Percentiles rank a stretch among this genome's conserved stretches.
These are phyloP conservation scores for Coffea humblotiana DNA, from an alignment of 305 asterid genomes.

Conservation along the genomic window DNA sequence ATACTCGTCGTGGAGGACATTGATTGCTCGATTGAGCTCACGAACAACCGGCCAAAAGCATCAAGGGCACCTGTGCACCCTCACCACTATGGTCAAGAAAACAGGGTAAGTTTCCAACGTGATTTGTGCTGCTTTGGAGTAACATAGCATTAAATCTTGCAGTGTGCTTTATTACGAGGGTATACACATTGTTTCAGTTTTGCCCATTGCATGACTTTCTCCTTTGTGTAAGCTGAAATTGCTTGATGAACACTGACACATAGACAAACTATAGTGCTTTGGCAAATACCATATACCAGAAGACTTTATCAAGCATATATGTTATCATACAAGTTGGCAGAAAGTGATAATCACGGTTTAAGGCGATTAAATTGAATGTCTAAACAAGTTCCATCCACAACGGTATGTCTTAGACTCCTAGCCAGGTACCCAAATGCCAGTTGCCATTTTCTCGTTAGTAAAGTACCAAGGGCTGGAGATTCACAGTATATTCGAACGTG, in stretches of 20 bases:
- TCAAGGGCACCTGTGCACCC: background rate
- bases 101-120: background rate
- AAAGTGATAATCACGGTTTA: too few relatives aligned
- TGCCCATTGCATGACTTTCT: background rate
- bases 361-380: too few relatives aligned
- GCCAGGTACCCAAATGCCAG: too few relatives aligned
- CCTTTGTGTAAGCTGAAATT: background rate
- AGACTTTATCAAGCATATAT: too few relatives aligned
- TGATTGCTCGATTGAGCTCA: slow-evolving; percentile 46
- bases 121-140: background rate
- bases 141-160: background rate
- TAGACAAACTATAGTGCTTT: background rate
- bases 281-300: background rate
- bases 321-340: too few relatives aligned
- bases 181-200: too few relatives aligned
- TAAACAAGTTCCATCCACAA: too few relatives aligned
- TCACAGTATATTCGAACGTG: too few relatives aligned
- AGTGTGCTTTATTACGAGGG: background rate
- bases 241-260: background rate
- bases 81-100: background rate
- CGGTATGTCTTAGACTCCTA: too few relatives aligned
- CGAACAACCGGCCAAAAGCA: slow-evolving; percentile 12
- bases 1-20: slow-evolving; percentile 65
- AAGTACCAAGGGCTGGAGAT: too few relatives aligned
- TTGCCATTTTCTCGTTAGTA: too few relatives aligned